Base-by-base conservation (phyloP, 192 early-diverging fungal species). In the Phycomyces blakesleeanus region DNA sequence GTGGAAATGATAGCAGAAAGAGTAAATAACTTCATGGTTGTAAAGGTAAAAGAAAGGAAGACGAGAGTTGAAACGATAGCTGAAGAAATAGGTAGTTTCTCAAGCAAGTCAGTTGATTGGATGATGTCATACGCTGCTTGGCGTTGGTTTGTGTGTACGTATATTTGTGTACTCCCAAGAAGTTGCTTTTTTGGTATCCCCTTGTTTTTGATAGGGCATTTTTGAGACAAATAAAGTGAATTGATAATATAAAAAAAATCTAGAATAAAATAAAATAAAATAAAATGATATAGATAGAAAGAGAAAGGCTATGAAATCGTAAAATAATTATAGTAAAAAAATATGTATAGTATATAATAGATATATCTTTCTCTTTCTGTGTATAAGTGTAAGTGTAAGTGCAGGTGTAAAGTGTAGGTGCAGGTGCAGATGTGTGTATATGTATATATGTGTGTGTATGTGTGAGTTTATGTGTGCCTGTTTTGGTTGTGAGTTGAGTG, bases 21-120 rank as follows among this genome's bases (percentile, higher is more conserved):
- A 16, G 59, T 52, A 59, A 64, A 57, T 27, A 75, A 16, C 58
- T 75, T 75, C 73, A 75, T 75, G n/a, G 11, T 34, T n/a, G n/a
- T n/a, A 38, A 24, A 38, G 25, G 52, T 18, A 29, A 50, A 63
- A 20, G 12, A 38, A 24, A 63, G 26, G 51, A 63, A 24, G 53
- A 47, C 12, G 44, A 47, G 44, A 11, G 44, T n/a, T n/a, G 18
- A 47, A 18, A 14, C 44, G 18, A 47, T 47, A 41, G 8, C 14
- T 47, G 18, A n/a, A 47, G 44, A 47, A 54, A 37, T 34, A 34
- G 29, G 29, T 7, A 14, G 44, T 47, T 18, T 47, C 44, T 47
- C 29, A 34, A 34, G 29, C 29, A 47, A 14, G 44, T 47, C 44
- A 47, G 44, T 47, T 47, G 44, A 47, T 47, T n/a, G 15, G 18